These are phyloP conservation scores for Candida railenensis DNA, from an alignment of 805 yeast species.

Conservation along the genomic window DNA sequence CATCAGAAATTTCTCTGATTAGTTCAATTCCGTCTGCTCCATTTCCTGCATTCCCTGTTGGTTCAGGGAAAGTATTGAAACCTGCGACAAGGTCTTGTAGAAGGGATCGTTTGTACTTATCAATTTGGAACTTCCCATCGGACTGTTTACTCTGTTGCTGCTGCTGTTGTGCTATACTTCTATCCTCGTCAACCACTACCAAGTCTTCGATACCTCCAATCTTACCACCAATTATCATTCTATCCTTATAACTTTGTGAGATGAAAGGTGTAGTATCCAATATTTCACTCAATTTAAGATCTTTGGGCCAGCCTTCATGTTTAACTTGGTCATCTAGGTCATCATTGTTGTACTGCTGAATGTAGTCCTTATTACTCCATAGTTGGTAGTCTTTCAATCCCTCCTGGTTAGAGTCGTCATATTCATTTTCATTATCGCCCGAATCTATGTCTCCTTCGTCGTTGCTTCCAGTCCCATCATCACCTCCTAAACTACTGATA, in stretches of 20 bases:
- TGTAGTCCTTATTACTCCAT: slow-evolving; percentile 40
- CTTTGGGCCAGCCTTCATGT: slow-evolving; percentile 15
- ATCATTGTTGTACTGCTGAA: slow-evolving; percentile 20
- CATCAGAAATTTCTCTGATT: slow-evolving; percentile 26
- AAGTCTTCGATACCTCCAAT: slow-evolving; percentile 39
- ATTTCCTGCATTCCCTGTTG: slow-evolving; percentile 3
- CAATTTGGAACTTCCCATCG: slow-evolving; percentile 10
- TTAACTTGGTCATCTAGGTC: slow-evolving; percentile 11
- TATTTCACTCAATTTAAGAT: slow-evolving; percentile 21
- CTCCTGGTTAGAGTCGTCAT: not conserved
- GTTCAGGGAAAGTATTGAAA: slow-evolving; percentile 23
- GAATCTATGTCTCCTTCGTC: not conserved
- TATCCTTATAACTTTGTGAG: slow-evolving; percentile 11
- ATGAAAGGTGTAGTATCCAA: slow-evolving; percentile 25
- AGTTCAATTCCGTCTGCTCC: slow-evolving; percentile 8
- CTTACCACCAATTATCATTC: slow-evolving; percentile 29
- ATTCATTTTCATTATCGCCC: slow-evolving; percentile 7
- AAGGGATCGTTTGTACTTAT: slow-evolving; percentile 18
- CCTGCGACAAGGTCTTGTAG: slow-evolving; percentile 34
- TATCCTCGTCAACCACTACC: slow-evolving; percentile 15
- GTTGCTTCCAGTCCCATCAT: slow-evolving; percentile 6
- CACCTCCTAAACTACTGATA: slow-evolving; percentile 2
- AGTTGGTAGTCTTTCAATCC: slow-evolving; percentile 15
- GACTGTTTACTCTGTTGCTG: too few relatives aligned
- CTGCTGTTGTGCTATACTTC: slow-evolving; percentile 2